Conservation (phyloP, 2,329 filamentous ascomycete species). For the Fonsecaea pugnacius region DNA sequence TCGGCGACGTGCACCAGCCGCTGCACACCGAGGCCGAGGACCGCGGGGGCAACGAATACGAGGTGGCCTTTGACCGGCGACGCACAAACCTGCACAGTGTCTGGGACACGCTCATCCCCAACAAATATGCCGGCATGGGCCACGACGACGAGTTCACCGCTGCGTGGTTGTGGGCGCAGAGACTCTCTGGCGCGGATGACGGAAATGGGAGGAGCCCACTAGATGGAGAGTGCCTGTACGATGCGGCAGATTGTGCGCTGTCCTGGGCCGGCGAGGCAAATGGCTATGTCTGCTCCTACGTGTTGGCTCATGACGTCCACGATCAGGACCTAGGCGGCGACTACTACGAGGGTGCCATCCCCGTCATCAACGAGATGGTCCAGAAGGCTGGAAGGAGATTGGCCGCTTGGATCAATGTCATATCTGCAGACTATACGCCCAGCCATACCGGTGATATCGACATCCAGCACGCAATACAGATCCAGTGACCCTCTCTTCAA, state of each 20-base stretch:
- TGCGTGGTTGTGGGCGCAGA: slow-evolving; percentile 57
- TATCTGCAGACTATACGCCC: slow-evolving; percentile 4
- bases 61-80: slow-evolving; percentile 63
- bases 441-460: not conserved
- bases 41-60: slow-evolving; percentile 70
- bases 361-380: slow-evolving; percentile 35
- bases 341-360: slow-evolving; percentile 37
- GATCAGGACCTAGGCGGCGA: slow-evolving; percentile 47
- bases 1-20: slow-evolving; percentile 77
- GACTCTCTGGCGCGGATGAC: slow-evolving; percentile 48
- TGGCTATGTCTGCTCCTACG: slow-evolving; percentile 64
- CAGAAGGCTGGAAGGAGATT: slow-evolving; percentile 35
- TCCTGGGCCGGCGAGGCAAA: slow-evolving; percentile 64
- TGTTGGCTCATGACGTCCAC: slow-evolving; percentile 66
- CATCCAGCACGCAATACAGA: not conserved
- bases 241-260: slow-evolving; percentile 50
- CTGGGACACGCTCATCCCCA: slow-evolving; percentile 63
- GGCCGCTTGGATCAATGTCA: slow-evolving; percentile 35
- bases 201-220: slow-evolving; percentile 5
- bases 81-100: slow-evolving; percentile 71
- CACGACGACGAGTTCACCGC: slow-evolving; percentile 27
- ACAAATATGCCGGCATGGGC: slow-evolving; percentile 27
- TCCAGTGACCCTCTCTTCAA: not conserved
- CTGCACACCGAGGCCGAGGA: slow-evolving; percentile 65
- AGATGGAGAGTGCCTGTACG: slow-evolving; percentile 28